phyloP scores from a whole-genome alignment of 257 asterid species.

The Jacaranda mimosifolia region DNA sequence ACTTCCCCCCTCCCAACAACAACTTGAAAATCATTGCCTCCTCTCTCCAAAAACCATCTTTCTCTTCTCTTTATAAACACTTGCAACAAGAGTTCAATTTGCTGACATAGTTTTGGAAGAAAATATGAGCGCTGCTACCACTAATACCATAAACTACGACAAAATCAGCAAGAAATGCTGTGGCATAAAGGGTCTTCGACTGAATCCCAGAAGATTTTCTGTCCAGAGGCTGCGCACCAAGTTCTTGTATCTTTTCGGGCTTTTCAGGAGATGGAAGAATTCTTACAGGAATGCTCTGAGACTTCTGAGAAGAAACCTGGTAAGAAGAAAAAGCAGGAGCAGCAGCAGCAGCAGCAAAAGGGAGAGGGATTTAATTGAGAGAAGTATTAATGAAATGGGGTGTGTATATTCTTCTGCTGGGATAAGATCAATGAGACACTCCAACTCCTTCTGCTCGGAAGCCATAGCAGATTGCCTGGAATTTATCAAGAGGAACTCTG shows the following conservation, averaged over 20 bases:
- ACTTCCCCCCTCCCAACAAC: constrained; percentile 36
- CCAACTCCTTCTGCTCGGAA: constrained; percentile 51
- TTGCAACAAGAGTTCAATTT: constrained; percentile 5
- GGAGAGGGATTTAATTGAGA: background rate
- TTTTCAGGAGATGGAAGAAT: constrained; percentile 39
- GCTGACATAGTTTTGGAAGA: constrained; percentile 3
- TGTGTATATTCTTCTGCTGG: background rate
- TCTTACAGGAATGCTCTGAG: constrained; percentile 35
- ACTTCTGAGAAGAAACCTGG: constrained; percentile 28
- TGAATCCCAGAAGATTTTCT: constrained; percentile 39
- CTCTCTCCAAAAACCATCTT: constrained; percentile 4
- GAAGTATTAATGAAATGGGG: background rate
- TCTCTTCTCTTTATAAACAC: background rate
- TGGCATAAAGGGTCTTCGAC: constrained; percentile 44
- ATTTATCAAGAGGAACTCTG: constrained; percentile 52
- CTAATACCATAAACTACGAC: background rate
- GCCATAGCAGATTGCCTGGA: constrained; percentile 56
- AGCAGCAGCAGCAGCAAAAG: background rate
- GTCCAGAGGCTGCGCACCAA: constrained; percentile 43
- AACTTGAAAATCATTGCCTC: constrained; percentile 21
- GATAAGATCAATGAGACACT: constrained; percentile 38
- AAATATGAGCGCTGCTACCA: background rate
- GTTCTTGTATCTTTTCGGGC: constrained; percentile 29
- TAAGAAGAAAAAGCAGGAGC: background rate
- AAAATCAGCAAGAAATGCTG: constrained; percentile 37